These are phyloP conservation scores for Coccomyxa subellipsoidea DNA, from an alignment of 163 green algal species.

Conservation along the genomic window DNA sequence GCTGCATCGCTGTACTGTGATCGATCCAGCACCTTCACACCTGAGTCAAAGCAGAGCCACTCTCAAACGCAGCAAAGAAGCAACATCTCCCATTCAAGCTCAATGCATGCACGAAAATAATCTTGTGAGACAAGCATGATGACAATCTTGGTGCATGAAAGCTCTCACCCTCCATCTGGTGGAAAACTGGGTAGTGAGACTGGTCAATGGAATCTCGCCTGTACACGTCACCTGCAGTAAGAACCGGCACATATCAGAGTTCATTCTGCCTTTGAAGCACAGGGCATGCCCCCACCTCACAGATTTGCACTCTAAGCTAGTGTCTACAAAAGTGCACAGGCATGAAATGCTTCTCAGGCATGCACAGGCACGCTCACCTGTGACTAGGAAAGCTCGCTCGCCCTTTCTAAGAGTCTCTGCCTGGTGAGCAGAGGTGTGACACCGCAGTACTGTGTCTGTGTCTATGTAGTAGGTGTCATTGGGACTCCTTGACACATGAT, in stretches of 20 bases:
- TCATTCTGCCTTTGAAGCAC: too few relatives aligned
- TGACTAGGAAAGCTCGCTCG: constrained; percentile 73
- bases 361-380: too few relatives aligned
- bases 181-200: constrained; percentile 99
- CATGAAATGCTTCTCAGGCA: too few relatives aligned
- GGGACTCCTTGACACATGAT: constrained; percentile 86
- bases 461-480: constrained; percentile 99
- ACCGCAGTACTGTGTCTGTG: constrained; percentile 85
- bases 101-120: too few relatives aligned
- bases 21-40: constrained; percentile 59
- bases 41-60: not conserved
- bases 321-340: too few relatives aligned
- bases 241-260: too few relatives aligned
- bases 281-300: too few relatives aligned
- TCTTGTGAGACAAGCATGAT: too few relatives aligned
- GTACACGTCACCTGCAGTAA: constrained; percentile 75
- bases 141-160: not conserved
- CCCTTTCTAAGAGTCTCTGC: constrained; percentile 85
- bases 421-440: constrained; percentile 98
- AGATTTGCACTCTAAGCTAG: too few relatives aligned
- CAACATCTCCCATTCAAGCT: not conserved
- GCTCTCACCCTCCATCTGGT: constrained; percentile 88
- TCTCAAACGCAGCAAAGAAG: not conserved
- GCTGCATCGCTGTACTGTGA: constrained; percentile 73
- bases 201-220: constrained; percentile 93